Conservation (phyloP, 345 rosid species). For the Ricinus communis region DNA sequence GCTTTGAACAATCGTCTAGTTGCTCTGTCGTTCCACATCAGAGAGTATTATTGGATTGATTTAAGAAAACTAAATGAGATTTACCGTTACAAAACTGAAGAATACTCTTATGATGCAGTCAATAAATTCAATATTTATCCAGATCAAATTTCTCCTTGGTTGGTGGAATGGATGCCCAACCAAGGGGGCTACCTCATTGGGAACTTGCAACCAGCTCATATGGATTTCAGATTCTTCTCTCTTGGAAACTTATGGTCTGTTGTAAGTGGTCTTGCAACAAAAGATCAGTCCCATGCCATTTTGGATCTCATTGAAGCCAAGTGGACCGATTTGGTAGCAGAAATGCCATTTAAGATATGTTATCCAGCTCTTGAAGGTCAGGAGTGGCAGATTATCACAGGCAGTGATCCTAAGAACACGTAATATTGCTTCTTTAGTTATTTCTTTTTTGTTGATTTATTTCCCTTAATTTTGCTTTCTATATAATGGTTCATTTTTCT, state of each 20-base stretch:
- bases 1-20: conserved; percentile 88
- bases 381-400: conserved; percentile 94
- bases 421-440: conserved; percentile 19
- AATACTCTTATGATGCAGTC: conserved; percentile 87
- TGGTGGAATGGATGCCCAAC: conserved; percentile 86
- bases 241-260: conserved; percentile 92
- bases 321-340: conserved; percentile 89
- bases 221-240: conserved; percentile 97
- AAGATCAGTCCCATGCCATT: conserved; percentile 73
- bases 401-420: conserved; percentile 99
- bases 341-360: conserved; percentile 94
- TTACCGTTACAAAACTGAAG: conserved; percentile 52
- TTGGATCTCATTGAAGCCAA: conserved; percentile 72
- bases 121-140: conserved; percentile 98
- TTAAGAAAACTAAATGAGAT: conserved; percentile 32
- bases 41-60: conserved; percentile 97
- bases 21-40: conserved; percentile 83
- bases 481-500: conserved; percentile 4
- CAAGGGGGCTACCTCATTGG: conserved; percentile 93
- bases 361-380: conserved; percentile 87
- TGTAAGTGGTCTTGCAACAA: conserved; percentile 69
- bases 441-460: not conserved
- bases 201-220: conserved; percentile 91
- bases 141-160: conserved; percentile 94
- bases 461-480: not conserved